phyloP scores from a whole-genome alignment of 257 asterid species.

The Anisodus tanguticus region DNA sequence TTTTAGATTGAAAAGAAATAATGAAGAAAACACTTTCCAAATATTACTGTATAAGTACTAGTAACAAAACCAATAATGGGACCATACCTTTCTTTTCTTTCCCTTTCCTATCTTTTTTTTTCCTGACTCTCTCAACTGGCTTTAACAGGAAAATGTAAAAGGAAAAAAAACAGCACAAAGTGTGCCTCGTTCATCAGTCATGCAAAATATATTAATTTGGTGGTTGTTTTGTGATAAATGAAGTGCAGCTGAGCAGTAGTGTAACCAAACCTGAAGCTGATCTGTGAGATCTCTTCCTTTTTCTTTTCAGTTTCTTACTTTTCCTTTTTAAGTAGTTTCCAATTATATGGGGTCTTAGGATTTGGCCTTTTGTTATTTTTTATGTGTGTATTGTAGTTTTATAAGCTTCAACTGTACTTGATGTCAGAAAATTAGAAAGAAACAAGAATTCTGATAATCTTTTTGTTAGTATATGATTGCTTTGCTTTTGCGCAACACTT shows the following conservation, averaged over 20 bases:
- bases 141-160: too few relatives aligned
- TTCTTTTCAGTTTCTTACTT: neutral
- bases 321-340: constrained; percentile 1
- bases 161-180: too few relatives aligned
- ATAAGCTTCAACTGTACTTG: neutral
- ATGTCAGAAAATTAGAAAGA: neutral
- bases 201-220: too few relatives aligned
- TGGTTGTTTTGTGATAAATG: neutral
- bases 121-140: too few relatives aligned
- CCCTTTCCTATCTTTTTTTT: too few relatives aligned
- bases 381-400: neutral
- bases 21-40: neutral
- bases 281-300: neutral
- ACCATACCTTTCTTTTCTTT: too few relatives aligned
- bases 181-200: too few relatives aligned
- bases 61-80: too few relatives aligned
- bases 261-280: neutral
- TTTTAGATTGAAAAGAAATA: neutral
- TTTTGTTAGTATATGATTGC: neutral
- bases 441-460: neutral
- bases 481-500: neutral
- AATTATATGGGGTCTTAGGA: neutral
- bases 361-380: neutral
- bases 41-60: neutral
- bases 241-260: neutral